Evolutionary conservation across 2,329 filamentous ascomycete genomes (phyloP).

Genomic region (Penicillium sp.): DNA sequence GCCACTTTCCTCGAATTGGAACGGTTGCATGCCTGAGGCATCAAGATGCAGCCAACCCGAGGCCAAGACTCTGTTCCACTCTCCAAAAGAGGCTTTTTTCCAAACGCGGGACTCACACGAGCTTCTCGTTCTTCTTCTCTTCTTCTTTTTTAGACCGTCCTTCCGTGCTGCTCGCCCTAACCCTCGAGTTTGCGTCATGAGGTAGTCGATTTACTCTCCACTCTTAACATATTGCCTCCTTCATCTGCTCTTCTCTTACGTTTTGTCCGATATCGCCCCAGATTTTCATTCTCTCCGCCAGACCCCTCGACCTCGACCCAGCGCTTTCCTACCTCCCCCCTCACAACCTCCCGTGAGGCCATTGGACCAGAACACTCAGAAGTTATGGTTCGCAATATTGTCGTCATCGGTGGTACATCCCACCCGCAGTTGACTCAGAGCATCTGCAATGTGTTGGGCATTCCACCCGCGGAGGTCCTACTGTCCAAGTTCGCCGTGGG

Average conservation of each 20-base stretch:
- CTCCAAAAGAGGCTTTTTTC: constrained; percentile 34
- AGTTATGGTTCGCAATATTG: constrained; percentile 87
- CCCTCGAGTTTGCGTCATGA: constrained; percentile 31
- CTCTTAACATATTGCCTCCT: constrained; percentile 9
- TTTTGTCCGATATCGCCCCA: constrained; percentile 26
- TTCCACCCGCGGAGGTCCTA: constrained; percentile 77
- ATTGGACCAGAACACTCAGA: constrained; percentile 10
- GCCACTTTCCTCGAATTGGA: constrained; percentile 25
- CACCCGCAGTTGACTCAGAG: constrained; percentile 82
- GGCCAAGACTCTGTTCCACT: constrained; percentile 33
- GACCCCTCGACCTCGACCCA: constrained; percentile 22
- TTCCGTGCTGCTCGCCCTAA: constrained; percentile 19
- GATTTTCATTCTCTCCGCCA: constrained; percentile 27
- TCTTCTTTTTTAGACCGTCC: constrained; percentile 16
- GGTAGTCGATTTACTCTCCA: constrained; percentile 28
- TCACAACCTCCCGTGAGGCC: constrained; percentile 9
- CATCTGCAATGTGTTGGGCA: constrained; percentile 82
- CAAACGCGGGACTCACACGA: constrained; percentile 35
- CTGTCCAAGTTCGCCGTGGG: constrained; percentile 91
- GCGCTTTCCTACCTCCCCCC: constrained; percentile 17
- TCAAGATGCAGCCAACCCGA: constrained; percentile 23
- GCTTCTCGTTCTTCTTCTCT: constrained; percentile 12
- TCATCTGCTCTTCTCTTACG: constrained; percentile 4
- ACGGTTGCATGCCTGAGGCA: constrained; percentile 21
- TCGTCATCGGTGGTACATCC: constrained; percentile 87